Conservation (phyloP, 176 grass and related monocot genomes). For the Metroxylon sagu region DNA sequence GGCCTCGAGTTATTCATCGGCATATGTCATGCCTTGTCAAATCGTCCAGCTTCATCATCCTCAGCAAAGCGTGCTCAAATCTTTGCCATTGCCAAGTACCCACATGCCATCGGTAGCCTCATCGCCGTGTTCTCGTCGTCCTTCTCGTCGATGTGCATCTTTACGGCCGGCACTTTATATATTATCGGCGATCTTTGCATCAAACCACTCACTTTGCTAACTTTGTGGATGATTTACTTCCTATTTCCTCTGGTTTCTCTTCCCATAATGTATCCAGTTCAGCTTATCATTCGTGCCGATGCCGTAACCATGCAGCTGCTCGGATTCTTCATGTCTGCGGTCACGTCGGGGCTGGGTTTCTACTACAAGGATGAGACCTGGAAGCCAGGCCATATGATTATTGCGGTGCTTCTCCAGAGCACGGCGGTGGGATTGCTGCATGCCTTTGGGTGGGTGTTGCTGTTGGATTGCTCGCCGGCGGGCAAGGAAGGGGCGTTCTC, state of each 20-base stretch:
- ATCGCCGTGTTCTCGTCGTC: constrained; percentile 61
- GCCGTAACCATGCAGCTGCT: constrained; percentile 84
- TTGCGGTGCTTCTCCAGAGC: constrained; percentile 69
- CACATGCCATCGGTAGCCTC: constrained; percentile 70
- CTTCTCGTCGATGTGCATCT: constrained; percentile 91
- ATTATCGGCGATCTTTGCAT: constrained; percentile 76
- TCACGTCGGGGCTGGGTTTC: constrained; percentile 72
- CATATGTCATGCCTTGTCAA: constrained; percentile 86
- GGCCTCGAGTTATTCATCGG: constrained; percentile 77
- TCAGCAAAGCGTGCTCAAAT: constrained; percentile 43
- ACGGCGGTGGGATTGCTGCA: constrained; percentile 59
- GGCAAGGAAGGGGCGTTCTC: constrained; percentile 85
- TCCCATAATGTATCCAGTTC: constrained; percentile 53
- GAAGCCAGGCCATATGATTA: constrained; percentile 52
- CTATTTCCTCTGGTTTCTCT: constrained; percentile 62
- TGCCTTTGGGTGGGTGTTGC: constrained; percentile 49
- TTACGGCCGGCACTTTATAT: constrained; percentile 59
- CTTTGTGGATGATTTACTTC: constrained; percentile 83
- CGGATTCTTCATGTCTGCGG: constrained; percentile 68
- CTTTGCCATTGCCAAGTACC: constrained; percentile 47
- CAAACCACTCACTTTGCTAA: constrained; percentile 53
- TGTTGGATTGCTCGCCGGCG: constrained; percentile 60
- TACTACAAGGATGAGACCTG: constrained; percentile 67
- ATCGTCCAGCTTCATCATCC: constrained; percentile 41
- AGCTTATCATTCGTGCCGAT: constrained; percentile 69